A percentile compares a stretch with the other conserved stretches of the same genome.
Evolutionary conservation across 75 land plant genomes (phyloP).

Genomic region (Cunninghamia lanceolata): DNA sequence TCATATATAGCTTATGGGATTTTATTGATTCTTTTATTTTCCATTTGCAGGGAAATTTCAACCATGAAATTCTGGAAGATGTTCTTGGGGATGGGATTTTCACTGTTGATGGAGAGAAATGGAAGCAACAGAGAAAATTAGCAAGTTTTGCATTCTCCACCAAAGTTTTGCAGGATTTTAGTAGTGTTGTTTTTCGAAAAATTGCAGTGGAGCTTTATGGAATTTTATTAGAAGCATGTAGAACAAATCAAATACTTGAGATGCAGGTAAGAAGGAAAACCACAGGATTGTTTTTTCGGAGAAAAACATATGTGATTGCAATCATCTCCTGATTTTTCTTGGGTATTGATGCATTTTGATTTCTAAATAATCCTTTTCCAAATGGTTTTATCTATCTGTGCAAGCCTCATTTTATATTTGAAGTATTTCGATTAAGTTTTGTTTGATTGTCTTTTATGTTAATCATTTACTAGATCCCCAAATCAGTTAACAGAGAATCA

Average conservation of each 20-base stretch:
- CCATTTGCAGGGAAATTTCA: slow-evolving; percentile 3
- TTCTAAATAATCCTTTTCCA: neutral
- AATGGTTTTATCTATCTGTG: neutral
- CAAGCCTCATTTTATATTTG: neutral
- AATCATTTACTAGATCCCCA: neutral
- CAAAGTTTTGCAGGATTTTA: slow-evolving; percentile 25
- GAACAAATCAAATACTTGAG: slow-evolving; percentile 22
- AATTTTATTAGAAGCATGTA: slow-evolving; percentile 17
- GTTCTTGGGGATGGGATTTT: slow-evolving; percentile 54
- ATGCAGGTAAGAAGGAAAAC: slow-evolving; percentile 41
- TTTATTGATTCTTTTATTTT: neutral
- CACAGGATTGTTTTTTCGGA: neutral
- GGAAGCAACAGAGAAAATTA: slow-evolving; percentile 31
- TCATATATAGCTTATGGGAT: neutral
- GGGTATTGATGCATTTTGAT: neutral
- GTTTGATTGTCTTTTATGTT: neutral
- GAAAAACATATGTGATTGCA: neutral
- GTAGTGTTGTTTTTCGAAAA: slow-evolving; percentile 16
- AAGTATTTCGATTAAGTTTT: neutral
- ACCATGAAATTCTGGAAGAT: slow-evolving; percentile 19
- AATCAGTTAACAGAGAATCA: neutral
- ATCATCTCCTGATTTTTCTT: neutral
- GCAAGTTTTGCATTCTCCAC: slow-evolving; percentile 40
- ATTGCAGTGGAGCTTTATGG: slow-evolving; percentile 24
- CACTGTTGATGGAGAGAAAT: slow-evolving; percentile 30